Base-by-base conservation (phyloP, 768 basidiomycete species). In the Leccinum arenicola region DNA sequence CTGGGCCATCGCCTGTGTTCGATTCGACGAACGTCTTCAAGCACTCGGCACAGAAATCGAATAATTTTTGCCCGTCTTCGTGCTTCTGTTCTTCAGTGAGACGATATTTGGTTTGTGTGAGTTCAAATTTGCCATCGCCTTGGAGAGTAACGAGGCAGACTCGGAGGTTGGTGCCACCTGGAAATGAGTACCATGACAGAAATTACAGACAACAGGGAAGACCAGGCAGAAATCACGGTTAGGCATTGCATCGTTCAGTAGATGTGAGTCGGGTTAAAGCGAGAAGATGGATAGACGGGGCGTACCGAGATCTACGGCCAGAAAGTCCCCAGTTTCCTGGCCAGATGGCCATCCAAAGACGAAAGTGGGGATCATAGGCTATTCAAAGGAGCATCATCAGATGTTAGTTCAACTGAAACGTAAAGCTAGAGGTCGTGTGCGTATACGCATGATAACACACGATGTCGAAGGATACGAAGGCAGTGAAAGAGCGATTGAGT, bases 11-110 rank as follows among this genome's bases (percentile, higher is more conserved):
- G 12, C 77, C 79, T 15, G 86, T 75, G 54, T 92, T 91, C 17
- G 87, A 86, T 29, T 88, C 84, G 63, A 98, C 81, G 74, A 98
- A 99, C 7, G 84, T 86, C 73, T 91, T 89, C 59, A 98, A 75
- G 70, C 91, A 97, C 70, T 96, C 89, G 0, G 93, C 97, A 71
- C 96, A 98, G 69, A 99, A 99, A 76, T 99, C 97, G 65, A 99
- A 98, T 54, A 99, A 77, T 60, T 88, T 88, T 70, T 93, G 88
- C 6, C 95, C 97, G n/a, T 98, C 94, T 7, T 91, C 93, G 59
- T 97, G 94, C 74, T 99, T 99, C 74, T 98, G 97, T 68, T 98
- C 97, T 70, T 99, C 97, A 1, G 92, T 87, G 49, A 99, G 84
- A 53, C 95, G 89, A 75, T 98, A 98, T 75, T 99, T 99, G 36